Evolutionary conservation across 148 eudicot genomes (phyloP), one percentile per base, ranked within the genome.

Genomic region (Amaranthus hypochondriacus): DNA sequence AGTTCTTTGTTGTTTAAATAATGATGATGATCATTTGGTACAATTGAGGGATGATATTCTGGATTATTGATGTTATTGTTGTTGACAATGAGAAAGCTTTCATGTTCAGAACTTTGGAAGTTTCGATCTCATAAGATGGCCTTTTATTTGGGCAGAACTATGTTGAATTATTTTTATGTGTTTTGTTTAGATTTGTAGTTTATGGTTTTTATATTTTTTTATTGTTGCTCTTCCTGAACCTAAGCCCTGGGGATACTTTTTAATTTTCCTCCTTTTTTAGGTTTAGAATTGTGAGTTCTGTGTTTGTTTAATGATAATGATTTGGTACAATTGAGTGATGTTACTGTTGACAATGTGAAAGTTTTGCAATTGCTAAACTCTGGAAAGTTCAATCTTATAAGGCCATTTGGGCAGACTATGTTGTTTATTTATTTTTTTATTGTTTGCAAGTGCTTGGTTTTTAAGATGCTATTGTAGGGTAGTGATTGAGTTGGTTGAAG

Each of bases 161-260:
- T 53, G 67, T 48, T 42, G 43, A 10, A 11, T 47, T 49, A 12
- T 43, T n/a, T 62, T n/a, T 3, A 15, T 9, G 15, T 74, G 21
- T 10, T n/a, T 46, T 15, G 51, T 28, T 28, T 28, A 28, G 39
- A 28, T 28, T 28, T 28, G 39, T 28, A 28, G 39, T 28, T 28
- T 28, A 28, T 28, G 39, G 39, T 28, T 28, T 28, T 0, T 28
- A 28, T 28, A 28, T 28, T 28, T 28, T n/a, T 28, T 96, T 95
- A 96, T 96, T 61, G 96, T 96, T n/a, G 97, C 97, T 28, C 87
- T 96, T 13, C 97, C 99, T 0, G 99, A 96, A 77, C 86, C 94
- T 55, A 93, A 81, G 87, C 86, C 93, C 2, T 93, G 98, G 98
- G 98, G 39, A 93, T 66, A 93, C 69, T 65, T 96, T 93, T 55